Evolutionary conservation across 768 basidiomycete species (phyloP).

Genomic region (Naematelia encephala): DNA sequence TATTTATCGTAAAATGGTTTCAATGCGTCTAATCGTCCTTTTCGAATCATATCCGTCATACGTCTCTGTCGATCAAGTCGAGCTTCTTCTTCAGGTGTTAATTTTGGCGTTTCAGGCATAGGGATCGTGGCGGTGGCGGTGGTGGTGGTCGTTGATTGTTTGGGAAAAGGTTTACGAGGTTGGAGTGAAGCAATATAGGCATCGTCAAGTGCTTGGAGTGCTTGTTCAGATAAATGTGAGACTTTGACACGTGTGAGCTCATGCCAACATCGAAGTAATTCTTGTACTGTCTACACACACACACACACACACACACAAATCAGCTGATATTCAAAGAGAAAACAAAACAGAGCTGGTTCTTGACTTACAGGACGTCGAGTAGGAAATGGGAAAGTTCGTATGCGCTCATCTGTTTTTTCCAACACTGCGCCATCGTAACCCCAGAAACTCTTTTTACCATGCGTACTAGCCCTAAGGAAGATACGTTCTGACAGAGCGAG

Average conservation of each 20-base stretch:
- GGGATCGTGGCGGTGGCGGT: slow-evolving; percentile 53
- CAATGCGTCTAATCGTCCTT: slow-evolving; percentile 77
- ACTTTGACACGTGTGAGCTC: slow-evolving; percentile 82
- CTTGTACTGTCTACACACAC: slow-evolving; percentile 71
- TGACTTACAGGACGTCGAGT: slow-evolving; percentile 82
- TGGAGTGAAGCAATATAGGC: slow-evolving; percentile 76
- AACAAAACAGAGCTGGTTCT: too few relatives aligned
- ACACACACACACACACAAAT: not conserved
- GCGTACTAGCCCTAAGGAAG: slow-evolving; percentile 83
- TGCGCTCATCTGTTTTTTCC: slow-evolving; percentile 68
- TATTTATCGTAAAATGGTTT: slow-evolving; percentile 79
- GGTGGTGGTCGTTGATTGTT: slow-evolving; percentile 46
- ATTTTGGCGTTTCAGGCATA: slow-evolving; percentile 59
- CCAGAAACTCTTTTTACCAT: slow-evolving; percentile 82
- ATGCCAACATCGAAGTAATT: slow-evolving; percentile 76
- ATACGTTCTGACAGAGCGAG: slow-evolving; percentile 81
- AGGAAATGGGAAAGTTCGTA: slow-evolving; percentile 91
- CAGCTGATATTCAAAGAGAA: slow-evolving; percentile 1
- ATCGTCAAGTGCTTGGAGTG: slow-evolving; percentile 78
- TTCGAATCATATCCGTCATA: slow-evolving; percentile 84
- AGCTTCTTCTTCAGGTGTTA: slow-evolving; percentile 76
- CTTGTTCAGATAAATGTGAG: slow-evolving; percentile 80
- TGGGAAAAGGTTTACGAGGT: slow-evolving; percentile 68
- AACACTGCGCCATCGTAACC: slow-evolving; percentile 81
- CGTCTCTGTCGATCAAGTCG: slow-evolving; percentile 76